Evolutionary conservation across 257 asterid genomes (phyloP).

Genomic region (Solanum chiquidenum): DNA sequence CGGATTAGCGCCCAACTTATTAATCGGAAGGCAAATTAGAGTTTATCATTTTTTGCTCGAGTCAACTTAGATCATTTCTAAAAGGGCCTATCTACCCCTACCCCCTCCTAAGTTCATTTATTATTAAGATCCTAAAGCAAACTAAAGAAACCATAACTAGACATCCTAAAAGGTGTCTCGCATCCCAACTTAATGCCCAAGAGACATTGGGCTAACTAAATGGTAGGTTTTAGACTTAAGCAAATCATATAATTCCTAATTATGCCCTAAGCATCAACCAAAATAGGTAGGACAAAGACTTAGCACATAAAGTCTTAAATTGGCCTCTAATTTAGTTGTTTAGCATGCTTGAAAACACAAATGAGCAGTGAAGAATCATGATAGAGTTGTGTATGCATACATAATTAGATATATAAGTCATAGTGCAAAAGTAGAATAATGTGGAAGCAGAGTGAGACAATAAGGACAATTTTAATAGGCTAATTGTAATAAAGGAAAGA

Average conservation of each 20-base stretch:
- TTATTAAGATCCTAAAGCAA: neutral
- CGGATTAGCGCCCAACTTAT: rapidly evolving
- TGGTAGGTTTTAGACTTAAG: neutral
- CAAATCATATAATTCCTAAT: neutral
- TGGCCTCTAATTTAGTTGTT: neutral
- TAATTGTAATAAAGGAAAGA: neutral
- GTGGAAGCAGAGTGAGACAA: neutral
- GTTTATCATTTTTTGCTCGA: neutral
- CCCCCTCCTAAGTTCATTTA: neutral
- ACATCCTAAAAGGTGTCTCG: neutral
- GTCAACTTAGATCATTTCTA: neutral
- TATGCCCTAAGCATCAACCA: neutral
- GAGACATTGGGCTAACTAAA: neutral
- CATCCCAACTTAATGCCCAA: neutral
- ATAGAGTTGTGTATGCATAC: neutral
- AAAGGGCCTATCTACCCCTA: neutral
- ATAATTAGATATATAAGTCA: neutral
- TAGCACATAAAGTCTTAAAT: neutral
- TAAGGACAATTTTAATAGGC: neutral
- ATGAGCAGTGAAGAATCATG: neutral
- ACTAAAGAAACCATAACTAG: neutral
- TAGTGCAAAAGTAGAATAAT: neutral
- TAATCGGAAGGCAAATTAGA: neutral
- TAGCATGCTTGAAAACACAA: neutral
- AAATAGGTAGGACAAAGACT: neutral